Base-by-base conservation (phyloP, 1,284 basidiomycete genomes). In the Puccinia triticina region DNA sequence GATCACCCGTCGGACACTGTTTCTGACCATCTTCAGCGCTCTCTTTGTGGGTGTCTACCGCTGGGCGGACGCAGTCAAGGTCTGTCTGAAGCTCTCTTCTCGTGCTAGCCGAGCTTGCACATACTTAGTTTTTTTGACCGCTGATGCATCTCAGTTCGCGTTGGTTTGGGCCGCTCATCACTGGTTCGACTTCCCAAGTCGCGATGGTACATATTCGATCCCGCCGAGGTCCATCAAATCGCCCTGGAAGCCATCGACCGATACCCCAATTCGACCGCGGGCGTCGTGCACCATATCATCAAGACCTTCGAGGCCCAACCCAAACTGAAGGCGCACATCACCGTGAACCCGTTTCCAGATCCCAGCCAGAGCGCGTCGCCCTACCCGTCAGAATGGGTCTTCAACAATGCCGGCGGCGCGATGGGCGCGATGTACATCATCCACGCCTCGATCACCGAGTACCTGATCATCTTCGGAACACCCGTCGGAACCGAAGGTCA, bases 341-440 rank as follows among this genome's bases (percentile, higher is more conserved):
- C 64, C 34, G 26, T 43, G 32, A 66, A 74, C 82, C 26, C 29
- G 37, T 18, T 76, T 69, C 37, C 59, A 48, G 69, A n/a, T 69
- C 50, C 53, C 18, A 40, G 7, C 40, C n/a, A 37, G 16, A 67
- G n/a, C 55, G 29, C 7, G n/a, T 67, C 64, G 29, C 21, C 61
- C n/a, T 61, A 71, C n/a, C 80, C 53, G 3, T 43, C 72, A 14
- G 95, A 98, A 86, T 98, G 96, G 96, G 91, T 98, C 64, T 94
- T 97, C 88, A 98, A 93, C 89, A 99, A 99, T 86, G 96, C 96
- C 0, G 96, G 96, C 26, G 96, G 97, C 77, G 96, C 97, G 0
- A 99, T 98, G 96, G 96, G 89, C 66, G 92, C 92, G 66, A 98
- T 99, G 96, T 98, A 94, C 88, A 91, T 98, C 88, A 93, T 99